Evolutionary conservation across 2,329 filamentous ascomycete genomes (phyloP).

Genomic region (Westerdykella sp.): DNA sequence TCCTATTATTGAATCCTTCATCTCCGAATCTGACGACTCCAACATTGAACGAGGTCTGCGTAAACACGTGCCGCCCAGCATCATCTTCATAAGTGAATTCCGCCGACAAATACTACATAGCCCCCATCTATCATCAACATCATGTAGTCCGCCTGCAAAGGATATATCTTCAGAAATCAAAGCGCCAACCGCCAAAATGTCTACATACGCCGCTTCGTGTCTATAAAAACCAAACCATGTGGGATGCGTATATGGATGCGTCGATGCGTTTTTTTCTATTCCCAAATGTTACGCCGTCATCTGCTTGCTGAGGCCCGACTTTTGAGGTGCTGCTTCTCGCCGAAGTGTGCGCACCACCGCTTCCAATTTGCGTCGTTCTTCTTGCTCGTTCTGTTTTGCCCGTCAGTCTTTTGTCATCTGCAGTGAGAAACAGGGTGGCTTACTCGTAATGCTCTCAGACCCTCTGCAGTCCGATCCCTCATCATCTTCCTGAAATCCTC

Average conservation of each 20-base stretch:
- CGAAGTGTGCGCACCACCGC: conserved; percentile 52
- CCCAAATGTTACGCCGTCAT: conserved; percentile 5
- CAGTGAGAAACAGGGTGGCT: conserved; percentile 27
- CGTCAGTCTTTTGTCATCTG: conserved; percentile 13
- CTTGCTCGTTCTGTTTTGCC: conserved; percentile 57
- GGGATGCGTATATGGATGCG: neutral
- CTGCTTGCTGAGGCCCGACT: conserved; percentile 11
- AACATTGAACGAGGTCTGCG: too few relatives aligned
- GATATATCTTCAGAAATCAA: too few relatives aligned
- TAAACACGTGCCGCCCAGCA: too few relatives aligned
- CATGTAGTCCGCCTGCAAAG: too few relatives aligned
- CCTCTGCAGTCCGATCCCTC: conserved; percentile 63
- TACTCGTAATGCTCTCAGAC: conserved; percentile 59
- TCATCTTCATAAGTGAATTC: too few relatives aligned
- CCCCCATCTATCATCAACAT: too few relatives aligned
- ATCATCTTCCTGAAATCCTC: conserved; percentile 79
- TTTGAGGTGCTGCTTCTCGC: conserved; percentile 34
- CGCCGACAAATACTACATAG: too few relatives aligned
- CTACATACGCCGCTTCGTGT: too few relatives aligned
- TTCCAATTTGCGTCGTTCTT: conserved; percentile 63
- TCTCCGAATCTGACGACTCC: too few relatives aligned
- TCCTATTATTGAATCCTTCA: too few relatives aligned
- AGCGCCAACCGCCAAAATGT: too few relatives aligned
- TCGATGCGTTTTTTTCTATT: neutral
- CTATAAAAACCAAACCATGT: too few relatives aligned